Conservation (phyloP, 768 basidiomycete genomes). For the Suillus americanus region DNA sequence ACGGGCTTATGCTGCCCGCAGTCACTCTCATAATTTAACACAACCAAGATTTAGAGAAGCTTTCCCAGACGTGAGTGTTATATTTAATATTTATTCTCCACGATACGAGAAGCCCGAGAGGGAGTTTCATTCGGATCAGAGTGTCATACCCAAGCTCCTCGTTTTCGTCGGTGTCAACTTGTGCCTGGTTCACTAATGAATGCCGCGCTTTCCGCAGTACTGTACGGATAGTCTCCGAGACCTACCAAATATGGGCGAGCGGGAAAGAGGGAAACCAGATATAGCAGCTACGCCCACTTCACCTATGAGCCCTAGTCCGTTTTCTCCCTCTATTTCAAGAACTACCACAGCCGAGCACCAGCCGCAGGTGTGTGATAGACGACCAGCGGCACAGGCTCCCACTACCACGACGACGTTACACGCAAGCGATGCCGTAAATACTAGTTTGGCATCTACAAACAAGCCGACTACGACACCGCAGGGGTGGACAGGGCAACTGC, state of each 20-base stretch:
- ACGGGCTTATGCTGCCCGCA: slow-evolving; percentile 68
- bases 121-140: slow-evolving; percentile 14
- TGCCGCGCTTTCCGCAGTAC: slow-evolving; percentile 48
- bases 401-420: slow-evolving; percentile 18
- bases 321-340: slow-evolving; percentile 13
- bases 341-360: slow-evolving; percentile 23
- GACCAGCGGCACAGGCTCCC: slow-evolving; percentile 17
- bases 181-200: slow-evolving; percentile 19
- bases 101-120: slow-evolving; percentile 17
- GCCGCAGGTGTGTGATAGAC: slow-evolving; percentile 21
- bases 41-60: slow-evolving; percentile 83
- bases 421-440: slow-evolving; percentile 6
- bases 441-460: slow-evolving; percentile 23
- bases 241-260: slow-evolving; percentile 92
- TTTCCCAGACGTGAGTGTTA: slow-evolving; percentile 77
- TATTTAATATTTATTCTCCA: slow-evolving; percentile 7
- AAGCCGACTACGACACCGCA: slow-evolving; percentile 32
- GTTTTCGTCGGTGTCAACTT: slow-evolving; percentile 15
- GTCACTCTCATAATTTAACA: slow-evolving; percentile 83
- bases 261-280: slow-evolving; percentile 57
- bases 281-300: slow-evolving; percentile 25
- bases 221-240: slow-evolving; percentile 64
- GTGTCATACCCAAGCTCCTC: slow-evolving; percentile 9
- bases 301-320: slow-evolving; percentile 17
- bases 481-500: slow-evolving; percentile 63